Base-by-base conservation (phyloP, 1,139 yeast genomes). In the Geotrichum cucujoidarum region DNA sequence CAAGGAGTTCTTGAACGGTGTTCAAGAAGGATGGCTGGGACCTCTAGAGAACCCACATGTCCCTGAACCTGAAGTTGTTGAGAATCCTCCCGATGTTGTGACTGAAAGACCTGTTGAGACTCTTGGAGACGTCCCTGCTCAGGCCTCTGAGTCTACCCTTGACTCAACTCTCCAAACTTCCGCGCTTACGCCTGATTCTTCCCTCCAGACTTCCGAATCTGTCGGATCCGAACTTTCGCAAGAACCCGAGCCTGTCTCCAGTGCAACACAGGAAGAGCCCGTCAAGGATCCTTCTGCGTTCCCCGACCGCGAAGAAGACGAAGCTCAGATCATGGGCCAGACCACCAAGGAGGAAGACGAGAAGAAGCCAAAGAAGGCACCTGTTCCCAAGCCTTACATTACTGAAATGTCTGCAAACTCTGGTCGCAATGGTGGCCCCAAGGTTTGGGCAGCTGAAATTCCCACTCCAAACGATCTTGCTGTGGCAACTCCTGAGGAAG, bases 21-120 rank as follows among this genome's bases (percentile, higher is more conserved):
- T 94, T 8, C 97, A 92, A 60, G 98, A 94, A 68, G 99, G 98
- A 7, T 74, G 94, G 62, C 69, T 94, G 45, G 98, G 98, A 0
- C 97, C 97, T 1, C 70, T 90, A 52, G 89, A 83, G 25, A 75
- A 75, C 49, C 94, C 95, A 1, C 66, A 53, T 16, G 48, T 53
- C n/a, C 34, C 36, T 32, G 47, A 36, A 18, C 33, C 49, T 16
- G 39, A 25, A 14, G 35, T 36, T 21, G 32, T 32, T 17, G 41
- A 43, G 17, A 43, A 36, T 32, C 18, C 43, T 8, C 17, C 29
- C 2, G 45, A 41, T 4, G 16, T 20, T 31, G 32, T 34, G 20
- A 14, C 37, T 25, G 44, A 33, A 16, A 40, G 24, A 21, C 39
- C 50, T 29, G 46, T 42, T n/a, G 49, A 47, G 34, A 21, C 46